Evolutionary conservation across 1,284 basidiomycete genomes (phyloP), one percentile per base, ranked within the genome.

Genomic region (Ceraceosorus bombacis): DNA sequence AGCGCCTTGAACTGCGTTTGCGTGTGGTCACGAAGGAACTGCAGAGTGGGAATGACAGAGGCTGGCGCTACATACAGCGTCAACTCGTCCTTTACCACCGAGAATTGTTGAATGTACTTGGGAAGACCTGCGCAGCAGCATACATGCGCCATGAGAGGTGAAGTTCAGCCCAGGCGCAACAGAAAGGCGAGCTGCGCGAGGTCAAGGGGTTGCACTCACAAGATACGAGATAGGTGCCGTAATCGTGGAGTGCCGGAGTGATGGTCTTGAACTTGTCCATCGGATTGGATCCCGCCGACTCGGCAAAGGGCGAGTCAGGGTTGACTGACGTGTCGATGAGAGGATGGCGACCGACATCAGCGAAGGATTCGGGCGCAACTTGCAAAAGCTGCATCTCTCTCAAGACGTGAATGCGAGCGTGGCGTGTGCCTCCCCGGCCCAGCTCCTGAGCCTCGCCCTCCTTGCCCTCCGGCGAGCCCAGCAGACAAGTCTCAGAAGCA

Each of bases 11-110:
- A 99, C 78, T 95, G 93, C 74, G 89, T 92, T 79, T 94, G 90
- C 4, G 88, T 85, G 80, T 99, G 95, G 81, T 99, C 94, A 65
- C 93, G 87, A 63, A 99, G 83, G 83, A 98, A 99, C 15, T 86
- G 88, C 69, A 98, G 82, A 55, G 90, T 86, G 39, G 90, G 92
- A 57, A 93, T 78, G 71, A 98, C 81, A 59, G 84, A 89, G 27
- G 85, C 83, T 5, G 95, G 95, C 0, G 87, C 83, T 76, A 88
- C 83, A 80, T 94, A 90, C 66, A 99, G 83, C 10, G 89, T 88
- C 63, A 98, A 83, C 79, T 98, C 95, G 79, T 98, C 94, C 82
- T 93, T 93, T 80, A 92, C 86, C 9, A 77, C 74, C 52, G 65
- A 68, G 66, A 72, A 77, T 51, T 76, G 74, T 66, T 77, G 75